A percentile compares a stretch with the other conserved stretches of the same genome.
Evolutionary conservation across 257 asterid species (phyloP).

Genomic region (Solanum piurae): DNA sequence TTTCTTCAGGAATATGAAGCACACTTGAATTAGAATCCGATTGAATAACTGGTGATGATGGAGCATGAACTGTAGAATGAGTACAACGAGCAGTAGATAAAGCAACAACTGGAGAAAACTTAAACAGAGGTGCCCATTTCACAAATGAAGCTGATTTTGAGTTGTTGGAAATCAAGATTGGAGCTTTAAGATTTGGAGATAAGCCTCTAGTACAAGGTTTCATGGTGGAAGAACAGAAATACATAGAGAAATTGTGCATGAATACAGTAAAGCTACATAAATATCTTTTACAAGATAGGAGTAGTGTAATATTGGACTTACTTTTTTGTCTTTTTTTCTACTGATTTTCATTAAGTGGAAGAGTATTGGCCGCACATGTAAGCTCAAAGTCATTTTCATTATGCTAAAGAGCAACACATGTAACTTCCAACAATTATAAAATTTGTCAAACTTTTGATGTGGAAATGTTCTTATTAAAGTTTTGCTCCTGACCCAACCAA

Average conservation of each 20-base stretch:
- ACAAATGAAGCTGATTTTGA: conserved; percentile 16
- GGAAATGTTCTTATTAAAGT: too few relatives aligned
- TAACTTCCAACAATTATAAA: neutral
- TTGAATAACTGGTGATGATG: conserved; percentile 16
- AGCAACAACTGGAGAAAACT: neutral
- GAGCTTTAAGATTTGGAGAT: neutral
- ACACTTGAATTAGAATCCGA: neutral
- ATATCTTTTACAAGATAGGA: neutral
- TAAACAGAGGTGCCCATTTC: conserved; percentile 22
- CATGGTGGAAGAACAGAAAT: neutral
- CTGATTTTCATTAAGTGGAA: neutral
- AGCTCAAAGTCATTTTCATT: neutral
- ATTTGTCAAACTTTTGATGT: neutral
- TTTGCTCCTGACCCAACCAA: neutral
- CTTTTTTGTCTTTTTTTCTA: neutral
- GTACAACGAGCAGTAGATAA: neutral
- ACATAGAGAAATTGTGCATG: neutral
- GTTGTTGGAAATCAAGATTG: neutral
- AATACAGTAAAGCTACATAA: neutral
- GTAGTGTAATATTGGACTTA: neutral
- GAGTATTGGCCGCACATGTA: neutral
- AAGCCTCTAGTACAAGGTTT: neutral
- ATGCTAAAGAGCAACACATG: neutral
- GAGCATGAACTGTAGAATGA: neutral
- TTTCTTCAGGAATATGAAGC: conserved; percentile 6